phyloP scores from a whole-genome alignment of 768 basidiomycete genomes.

The Lepiota brunneoincarnata region DNA sequence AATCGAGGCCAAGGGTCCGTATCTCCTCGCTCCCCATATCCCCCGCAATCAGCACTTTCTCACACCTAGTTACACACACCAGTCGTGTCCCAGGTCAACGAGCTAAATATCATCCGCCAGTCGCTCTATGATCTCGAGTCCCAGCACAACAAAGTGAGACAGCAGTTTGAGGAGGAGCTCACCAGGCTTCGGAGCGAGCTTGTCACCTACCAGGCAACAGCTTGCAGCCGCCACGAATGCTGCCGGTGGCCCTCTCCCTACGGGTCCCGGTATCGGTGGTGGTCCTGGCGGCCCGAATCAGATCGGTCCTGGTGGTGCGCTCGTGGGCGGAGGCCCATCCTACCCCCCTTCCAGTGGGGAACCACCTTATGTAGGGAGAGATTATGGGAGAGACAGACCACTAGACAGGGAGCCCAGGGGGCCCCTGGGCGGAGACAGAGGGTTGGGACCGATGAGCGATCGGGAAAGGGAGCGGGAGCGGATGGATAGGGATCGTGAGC shows the following conservation, averaged over 20 bases:
- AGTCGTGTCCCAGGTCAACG: slow-evolving; percentile 85
- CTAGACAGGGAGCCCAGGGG: slow-evolving; percentile 4
- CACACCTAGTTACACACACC: slow-evolving; percentile 5
- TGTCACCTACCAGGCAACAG: slow-evolving; percentile 52
- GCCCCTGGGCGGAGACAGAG: slow-evolving; percentile 16
- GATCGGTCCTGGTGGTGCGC: slow-evolving; percentile 19
- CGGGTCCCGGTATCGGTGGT: slow-evolving; percentile 16
- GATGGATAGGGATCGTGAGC: slow-evolving; percentile 20
- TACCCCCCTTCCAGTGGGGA: slow-evolving; percentile 19
- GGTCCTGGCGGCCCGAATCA: slow-evolving; percentile 18
- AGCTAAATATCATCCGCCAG: slow-evolving; percentile 86
- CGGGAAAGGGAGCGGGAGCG: slow-evolving; percentile 22
- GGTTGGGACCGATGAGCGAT: slow-evolving; percentile 8
- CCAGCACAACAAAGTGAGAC: slow-evolving; percentile 81
- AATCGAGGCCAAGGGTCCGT: slow-evolving; percentile 83
- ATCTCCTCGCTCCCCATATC: slow-evolving; percentile 7
- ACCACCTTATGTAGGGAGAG: slow-evolving; percentile 10
- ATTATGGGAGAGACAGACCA: slow-evolving; percentile 8
- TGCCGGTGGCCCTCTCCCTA: slow-evolving; percentile 11
- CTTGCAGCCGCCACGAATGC: slow-evolving; percentile 16
- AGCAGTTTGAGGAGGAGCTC: slow-evolving; percentile 86
- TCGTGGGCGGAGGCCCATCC: slow-evolving; percentile 18
- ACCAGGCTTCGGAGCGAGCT: slow-evolving; percentile 53
- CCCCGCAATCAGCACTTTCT: slow-evolving; percentile 1
- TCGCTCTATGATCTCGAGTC: slow-evolving; percentile 90